Conservation (phyloP, 2,329 filamentous ascomycete genomes). For the Gyromitra esculenta region DNA sequence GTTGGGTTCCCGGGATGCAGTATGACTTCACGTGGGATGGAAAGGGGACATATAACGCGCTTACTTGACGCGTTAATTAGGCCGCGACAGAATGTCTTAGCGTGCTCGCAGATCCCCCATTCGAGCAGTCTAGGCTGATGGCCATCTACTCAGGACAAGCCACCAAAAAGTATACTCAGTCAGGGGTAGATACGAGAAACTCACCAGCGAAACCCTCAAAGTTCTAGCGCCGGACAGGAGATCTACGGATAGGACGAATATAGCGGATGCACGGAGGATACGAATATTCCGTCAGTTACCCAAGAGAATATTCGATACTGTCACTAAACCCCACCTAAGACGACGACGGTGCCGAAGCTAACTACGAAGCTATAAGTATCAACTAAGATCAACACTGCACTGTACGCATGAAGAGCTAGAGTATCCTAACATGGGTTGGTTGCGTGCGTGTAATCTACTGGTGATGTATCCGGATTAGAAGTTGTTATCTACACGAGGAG, state of each 20-base stretch:
- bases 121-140: neutral
- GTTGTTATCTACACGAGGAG: no score
- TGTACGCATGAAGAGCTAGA: neutral
- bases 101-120: neutral
- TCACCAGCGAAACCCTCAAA: neutral
- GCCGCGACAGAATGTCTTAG: no score
- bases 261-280: neutral
- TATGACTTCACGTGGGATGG: slow-evolving; percentile 3
- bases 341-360: neutral
- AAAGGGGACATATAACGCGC: neutral
- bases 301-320: neutral
- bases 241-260: neutral
- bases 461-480: no score
- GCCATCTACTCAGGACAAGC: neutral
- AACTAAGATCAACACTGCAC: neutral
- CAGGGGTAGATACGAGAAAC: neutral
- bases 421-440: neutral
- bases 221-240: neutral
- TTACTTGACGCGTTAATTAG: neutral
- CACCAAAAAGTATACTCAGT: neutral
- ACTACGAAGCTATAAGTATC: neutral
- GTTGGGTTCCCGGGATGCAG: neutral
- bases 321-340: neutral
- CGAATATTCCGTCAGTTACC: no score
- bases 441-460: no score